Evolutionary conservation across 495 filamentous ascomycete genomes (phyloP).

Genomic region (Chaetomidium leptoderma): DNA sequence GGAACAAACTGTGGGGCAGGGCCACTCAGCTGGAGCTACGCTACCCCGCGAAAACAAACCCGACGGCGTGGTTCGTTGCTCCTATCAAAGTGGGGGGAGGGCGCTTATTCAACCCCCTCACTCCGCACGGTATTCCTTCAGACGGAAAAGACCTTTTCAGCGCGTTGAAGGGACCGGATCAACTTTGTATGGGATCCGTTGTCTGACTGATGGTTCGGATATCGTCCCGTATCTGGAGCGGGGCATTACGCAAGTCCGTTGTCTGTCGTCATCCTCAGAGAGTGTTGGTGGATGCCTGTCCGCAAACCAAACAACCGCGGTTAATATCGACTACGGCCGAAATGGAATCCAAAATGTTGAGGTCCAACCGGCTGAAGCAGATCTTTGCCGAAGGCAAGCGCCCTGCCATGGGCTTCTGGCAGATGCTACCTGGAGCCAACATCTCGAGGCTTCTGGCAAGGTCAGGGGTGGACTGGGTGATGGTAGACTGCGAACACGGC

Average conservation of each 20-base stretch:
- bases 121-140: too few species aligned
- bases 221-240: not conserved
- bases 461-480: slow-evolving; percentile 67
- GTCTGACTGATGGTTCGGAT: slow-evolving; percentile 12
- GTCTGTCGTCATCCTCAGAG: not conserved
- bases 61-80: too few species aligned
- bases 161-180: too few species aligned
- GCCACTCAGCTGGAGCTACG: too few species aligned
- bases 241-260: not conserved
- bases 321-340: slow-evolving; percentile 15
- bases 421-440: slow-evolving; percentile 73
- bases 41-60: too few species aligned
- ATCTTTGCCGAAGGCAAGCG: slow-evolving; percentile 53
- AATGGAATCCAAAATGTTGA: slow-evolving; percentile 48
- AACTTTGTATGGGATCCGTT: not conserved
- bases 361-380: slow-evolving; percentile 58
- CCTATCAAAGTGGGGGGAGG: too few species aligned
- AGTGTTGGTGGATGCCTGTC: too few species aligned
- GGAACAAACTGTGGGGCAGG: too few species aligned
- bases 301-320: not conserved
- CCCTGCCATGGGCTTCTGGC: slow-evolving; percentile 62
- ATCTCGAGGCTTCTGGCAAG: slow-evolving; percentile 63
- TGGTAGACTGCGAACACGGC: slow-evolving; percentile 75
- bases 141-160: too few species aligned
- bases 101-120: too few species aligned